Evolutionary conservation across 345 rosid genomes (phyloP), one percentile per base, ranked within the genome.

Genomic region (Physaria fendleri): DNA sequence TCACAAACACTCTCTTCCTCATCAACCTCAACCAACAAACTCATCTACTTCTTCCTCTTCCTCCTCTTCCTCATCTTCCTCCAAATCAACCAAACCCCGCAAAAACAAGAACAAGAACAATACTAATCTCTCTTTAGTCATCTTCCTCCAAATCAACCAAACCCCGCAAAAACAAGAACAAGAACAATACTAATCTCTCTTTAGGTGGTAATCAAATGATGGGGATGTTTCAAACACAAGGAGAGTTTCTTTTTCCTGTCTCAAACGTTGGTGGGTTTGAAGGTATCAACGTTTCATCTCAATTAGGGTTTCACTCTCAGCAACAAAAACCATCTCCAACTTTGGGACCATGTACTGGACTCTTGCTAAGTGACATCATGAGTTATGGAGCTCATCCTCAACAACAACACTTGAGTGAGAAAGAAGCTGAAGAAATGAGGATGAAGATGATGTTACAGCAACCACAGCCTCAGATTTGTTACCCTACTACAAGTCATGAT

Each of bases 91-190:
- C 17, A 82, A 54, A 75, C 57, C 45, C 52, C 88, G 37, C 43
- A 64, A 65, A 12, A 71, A 11, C 79, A 48, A 77, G 52, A 53
- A 12, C 21, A 70, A 72, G 45, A 81, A 63, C 81, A 76, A 33
- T 70, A 76, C 16, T 67, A 68, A 17, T 37, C 66, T 71, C 29
- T 58, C 74, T 63, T 34, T 70, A 21, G 74, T n/a, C n/a, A n/a
- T n/a, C n/a, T n/a, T n/a, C 82, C 2, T 76, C 85, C 8, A 90
- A 73, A 68, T 71, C 85, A 20, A 81, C 95, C 17, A 82, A 54
- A 75, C 57, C 45, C 52, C 88, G 37, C 43, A 64, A 65, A 12
- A 71, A 11, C 79, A 48, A 77, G 52, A 53, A 12, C 21, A 70
- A 72, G 45, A 81, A 63, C 81, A 76, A 33, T 70, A 76, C 16